Evolutionary conservation across 495 filamentous ascomycete species (phyloP).

Genomic region (Aspergillus steynii): DNA sequence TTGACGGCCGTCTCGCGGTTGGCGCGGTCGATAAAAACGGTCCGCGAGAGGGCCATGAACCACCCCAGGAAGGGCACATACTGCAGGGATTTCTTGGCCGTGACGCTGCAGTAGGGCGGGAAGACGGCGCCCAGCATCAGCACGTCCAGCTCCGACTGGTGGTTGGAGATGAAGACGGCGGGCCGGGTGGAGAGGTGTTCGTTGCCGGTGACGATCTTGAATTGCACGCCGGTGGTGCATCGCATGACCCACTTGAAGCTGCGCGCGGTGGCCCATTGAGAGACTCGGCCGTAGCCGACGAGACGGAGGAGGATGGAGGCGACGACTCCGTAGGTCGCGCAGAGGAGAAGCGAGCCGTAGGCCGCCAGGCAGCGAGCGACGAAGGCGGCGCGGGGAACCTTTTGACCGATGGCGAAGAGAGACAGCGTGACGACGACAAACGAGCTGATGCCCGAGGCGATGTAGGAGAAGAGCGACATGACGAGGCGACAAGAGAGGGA

Average conservation of each 20-base stretch:
- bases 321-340: conserved; percentile 76
- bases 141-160: conserved; percentile 94
- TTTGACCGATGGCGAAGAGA: conserved; percentile 57
- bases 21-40: conserved; percentile 90
- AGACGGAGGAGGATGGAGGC: conserved; percentile 71
- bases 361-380: conserved; percentile 70
- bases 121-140: conserved; percentile 84
- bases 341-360: conserved; percentile 62
- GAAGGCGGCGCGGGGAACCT: conserved; percentile 62
- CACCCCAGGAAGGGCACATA: conserved; percentile 86
- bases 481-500: conserved; percentile 3
- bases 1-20: conserved; percentile 78
- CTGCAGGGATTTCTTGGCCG: conserved; percentile 84
- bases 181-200: conserved; percentile 69
- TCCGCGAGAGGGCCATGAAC: conserved; percentile 91
- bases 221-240: conserved; percentile 72
- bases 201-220: conserved; percentile 69
- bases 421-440: conserved; percentile 56
- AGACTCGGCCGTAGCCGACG: conserved; percentile 68
- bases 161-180: conserved; percentile 89
- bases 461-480: conserved; percentile 47
- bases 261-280: conserved; percentile 83
- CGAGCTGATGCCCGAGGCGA: conserved; percentile 53
- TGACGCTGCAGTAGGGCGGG: conserved; percentile 89
- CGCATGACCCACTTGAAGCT: conserved; percentile 82